A percentile compares a stretch with the other conserved stretches of the same genome.
phyloP scores from a whole-genome alignment of 208 protist genomes.

The Leishmania major region DNA sequence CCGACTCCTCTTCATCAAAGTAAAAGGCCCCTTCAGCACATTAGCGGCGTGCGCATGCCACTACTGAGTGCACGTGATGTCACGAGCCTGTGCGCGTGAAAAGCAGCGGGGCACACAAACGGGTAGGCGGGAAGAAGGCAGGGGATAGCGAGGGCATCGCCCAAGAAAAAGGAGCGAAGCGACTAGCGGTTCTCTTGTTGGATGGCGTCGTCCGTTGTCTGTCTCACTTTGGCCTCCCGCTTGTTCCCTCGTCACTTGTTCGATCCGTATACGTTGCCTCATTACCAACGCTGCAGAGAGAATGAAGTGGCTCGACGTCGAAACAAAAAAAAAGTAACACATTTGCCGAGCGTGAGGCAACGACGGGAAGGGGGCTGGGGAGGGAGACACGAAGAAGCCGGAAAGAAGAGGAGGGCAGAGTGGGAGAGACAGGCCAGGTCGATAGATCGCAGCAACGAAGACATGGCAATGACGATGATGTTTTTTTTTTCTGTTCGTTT shows the following conservation, averaged over 20 bases:
- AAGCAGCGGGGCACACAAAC: background rate
- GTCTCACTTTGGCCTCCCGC: no score
- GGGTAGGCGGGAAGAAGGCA: background rate
- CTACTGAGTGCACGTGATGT: background rate
- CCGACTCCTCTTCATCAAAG: background rate
- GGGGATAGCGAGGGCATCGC: background rate
- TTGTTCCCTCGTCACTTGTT: background rate
- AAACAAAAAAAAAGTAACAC: background rate
- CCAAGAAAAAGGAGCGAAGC: background rate
- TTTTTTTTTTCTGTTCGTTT: no score
- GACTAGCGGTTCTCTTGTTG: background rate
- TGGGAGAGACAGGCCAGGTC: no score
- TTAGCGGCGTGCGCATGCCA: background rate
- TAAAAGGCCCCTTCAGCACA: background rate
- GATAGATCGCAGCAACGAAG: no score
- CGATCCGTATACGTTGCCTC: background rate
- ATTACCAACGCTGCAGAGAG: background rate
- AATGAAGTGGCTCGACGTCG: background rate
- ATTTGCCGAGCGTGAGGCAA: background rate
- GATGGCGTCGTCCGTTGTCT: background rate
- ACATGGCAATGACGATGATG: no score
- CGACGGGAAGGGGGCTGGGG: no score
- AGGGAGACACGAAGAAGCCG: no score
- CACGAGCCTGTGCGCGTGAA: background rate
- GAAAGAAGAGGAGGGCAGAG: background rate